Base-by-base conservation (phyloP, 306 rosid genomes). In the Rosa chinensis region DNA sequence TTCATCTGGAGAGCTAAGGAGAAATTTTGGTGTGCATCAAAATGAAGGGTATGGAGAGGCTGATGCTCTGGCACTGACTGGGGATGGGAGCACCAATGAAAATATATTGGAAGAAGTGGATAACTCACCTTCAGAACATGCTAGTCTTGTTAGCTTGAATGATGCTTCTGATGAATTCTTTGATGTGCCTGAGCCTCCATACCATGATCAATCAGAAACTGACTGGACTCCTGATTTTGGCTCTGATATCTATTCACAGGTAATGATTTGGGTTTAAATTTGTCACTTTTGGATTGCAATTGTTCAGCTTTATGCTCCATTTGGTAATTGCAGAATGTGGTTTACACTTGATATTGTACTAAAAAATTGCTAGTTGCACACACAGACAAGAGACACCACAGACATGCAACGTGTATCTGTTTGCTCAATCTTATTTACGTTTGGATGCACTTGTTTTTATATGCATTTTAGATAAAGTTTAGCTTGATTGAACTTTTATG, bases 161-260 rank as follows among this genome's bases (percentile, higher is more conserved):
- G 96, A 94, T 81, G 78, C 86, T 3, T 85, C 91, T 40, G 98
- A 93, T 84, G 98, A 94, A 72, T 82, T 80, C 56, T 93, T 87
- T 79, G 98, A 93, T 85, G 95, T 93, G 81, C 93, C 95, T 70
- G 98, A 93, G 72, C 78, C 92, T 56, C 74, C 89, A 2, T 90
- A 88, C 20, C 62, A 21, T 70, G 87, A 89, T 70, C 84, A 82
- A 56, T 84, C 79, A 74, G 90, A 88, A 42, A 79, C 79, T 85
- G 88, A 85, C 4, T 85, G 95, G 98, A 63, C 83, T 66, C 16
- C 88, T 50, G 91, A 70, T 86, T 42, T 75, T 78, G 45, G 74
- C 78, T 55, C 79, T 45, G 92, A 90, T 50, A 82, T 66, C 7
- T 76, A 80, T 59, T 78, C 87, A 49, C 55, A 43, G 91, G 96